Conservation (phyloP, 2,329 filamentous ascomycete genomes). For the Paracamarosporium sp. region DNA sequence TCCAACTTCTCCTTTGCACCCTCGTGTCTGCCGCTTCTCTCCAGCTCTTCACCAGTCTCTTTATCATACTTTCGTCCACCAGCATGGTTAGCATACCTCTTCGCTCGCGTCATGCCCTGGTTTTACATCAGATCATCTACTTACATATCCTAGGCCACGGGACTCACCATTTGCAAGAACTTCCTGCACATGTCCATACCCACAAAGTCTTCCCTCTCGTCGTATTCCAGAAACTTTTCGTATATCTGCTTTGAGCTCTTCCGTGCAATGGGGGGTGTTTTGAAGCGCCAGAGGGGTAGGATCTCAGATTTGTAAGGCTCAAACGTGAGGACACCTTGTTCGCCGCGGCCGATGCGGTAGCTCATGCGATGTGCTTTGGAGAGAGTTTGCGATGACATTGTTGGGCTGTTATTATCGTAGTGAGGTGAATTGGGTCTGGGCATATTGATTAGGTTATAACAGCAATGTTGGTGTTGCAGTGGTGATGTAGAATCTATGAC, state of each 20-base stretch:
- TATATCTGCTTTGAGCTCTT: conserved; percentile 59
- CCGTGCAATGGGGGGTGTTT: conserved; percentile 58
- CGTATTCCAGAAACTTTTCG: conserved; percentile 60
- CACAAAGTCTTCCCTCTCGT: conserved; percentile 62
- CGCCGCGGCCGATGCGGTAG: conserved; percentile 66
- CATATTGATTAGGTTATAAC: background rate
- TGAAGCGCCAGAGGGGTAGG: conserved; percentile 67
- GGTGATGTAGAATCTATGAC: background rate
- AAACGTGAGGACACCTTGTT: conserved; percentile 67
- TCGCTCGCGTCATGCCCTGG: conserved; percentile 66
- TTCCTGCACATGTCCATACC: conserved; percentile 71
- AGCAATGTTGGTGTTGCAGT: background rate
- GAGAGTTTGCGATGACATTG: conserved; percentile 1
- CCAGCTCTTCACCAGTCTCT: conserved; percentile 48
- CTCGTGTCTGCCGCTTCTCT: conserved; percentile 53
- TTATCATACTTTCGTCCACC: conserved; percentile 63
- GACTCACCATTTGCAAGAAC: conserved; percentile 65
- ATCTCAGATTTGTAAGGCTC: conserved; percentile 69
- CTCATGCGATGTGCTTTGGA: conserved; percentile 51
- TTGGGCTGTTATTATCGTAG: too few relatives aligned
- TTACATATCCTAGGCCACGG: background rate
- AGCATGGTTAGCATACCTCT: conserved; percentile 64
- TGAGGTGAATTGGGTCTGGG: too few relatives aligned
- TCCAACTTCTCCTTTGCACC: conserved; percentile 59
- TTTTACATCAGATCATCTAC: background rate